A percentile compares a stretch with the other conserved stretches of the same genome.
Conservation (phyloP, 2,329 filamentous ascomycete genomes). For the Coniochaeta ligniaria region DNA sequence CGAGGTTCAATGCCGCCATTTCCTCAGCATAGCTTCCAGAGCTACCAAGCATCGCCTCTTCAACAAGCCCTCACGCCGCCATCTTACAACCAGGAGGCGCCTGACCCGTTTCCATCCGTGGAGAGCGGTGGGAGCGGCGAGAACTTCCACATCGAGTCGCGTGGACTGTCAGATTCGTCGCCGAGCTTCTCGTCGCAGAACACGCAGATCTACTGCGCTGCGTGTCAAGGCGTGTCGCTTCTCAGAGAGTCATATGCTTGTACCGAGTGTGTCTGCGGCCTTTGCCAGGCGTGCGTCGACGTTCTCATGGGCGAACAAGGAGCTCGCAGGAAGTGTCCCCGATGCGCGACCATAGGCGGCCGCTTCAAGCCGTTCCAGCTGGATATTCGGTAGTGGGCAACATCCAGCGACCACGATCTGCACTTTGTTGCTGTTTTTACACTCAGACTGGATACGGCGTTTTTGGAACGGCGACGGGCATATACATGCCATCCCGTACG, state of each 20-base stretch:
- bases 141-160: slow-evolving; percentile 62
- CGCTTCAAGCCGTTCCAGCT: slow-evolving; percentile 81
- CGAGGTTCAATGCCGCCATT: slow-evolving; percentile 56
- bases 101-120: slow-evolving; percentile 83
- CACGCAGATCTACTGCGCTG: slow-evolving; percentile 88
- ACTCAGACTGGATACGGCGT: not conserved
- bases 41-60: slow-evolving; percentile 82
- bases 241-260: slow-evolving; percentile 86
- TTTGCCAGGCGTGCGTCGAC: slow-evolving; percentile 84
- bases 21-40: slow-evolving; percentile 45
- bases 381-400: slow-evolving; percentile 46
- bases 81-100: slow-evolving; percentile 55
- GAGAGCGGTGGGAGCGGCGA: slow-evolving; percentile 70
- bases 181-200: slow-evolving; percentile 65
- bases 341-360: slow-evolving; percentile 71
- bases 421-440: not conserved
- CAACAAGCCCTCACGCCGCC: slow-evolving; percentile 88
- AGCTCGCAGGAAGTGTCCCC: slow-evolving; percentile 68
- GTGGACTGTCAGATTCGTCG: slow-evolving; percentile 63
- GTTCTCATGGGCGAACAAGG: slow-evolving; percentile 70
- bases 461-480: not conserved
- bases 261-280: slow-evolving; percentile 90
- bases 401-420: not conserved
- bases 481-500: not conserved
- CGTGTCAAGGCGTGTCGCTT: slow-evolving; percentile 69